These are phyloP conservation scores for Cinchona pubescens DNA, from an alignment of 257 asterid genomes.

Conservation along the genomic window DNA sequence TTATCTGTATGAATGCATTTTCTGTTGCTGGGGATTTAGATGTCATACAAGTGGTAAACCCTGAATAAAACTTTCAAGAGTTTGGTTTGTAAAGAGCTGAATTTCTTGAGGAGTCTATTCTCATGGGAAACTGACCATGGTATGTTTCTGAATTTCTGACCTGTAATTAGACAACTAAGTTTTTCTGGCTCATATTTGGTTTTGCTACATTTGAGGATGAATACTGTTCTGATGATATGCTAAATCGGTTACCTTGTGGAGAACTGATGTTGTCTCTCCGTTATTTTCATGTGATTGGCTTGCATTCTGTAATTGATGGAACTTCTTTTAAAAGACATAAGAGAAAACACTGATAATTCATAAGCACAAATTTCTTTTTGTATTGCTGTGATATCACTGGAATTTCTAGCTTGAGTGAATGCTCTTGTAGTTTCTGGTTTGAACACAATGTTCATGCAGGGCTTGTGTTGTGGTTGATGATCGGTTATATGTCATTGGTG, in stretches of 20 bases:
- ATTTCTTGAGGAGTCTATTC: neutral
- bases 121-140: neutral
- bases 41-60: neutral
- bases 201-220: neutral
- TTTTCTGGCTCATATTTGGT: neutral
- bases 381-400: constrained; percentile 9
- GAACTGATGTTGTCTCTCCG: neutral
- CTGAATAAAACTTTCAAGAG: neutral
- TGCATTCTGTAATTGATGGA: neutral
- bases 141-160: neutral
- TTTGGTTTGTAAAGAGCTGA: neutral
- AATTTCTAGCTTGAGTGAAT: constrained; percentile 12
- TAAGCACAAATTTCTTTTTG: neutral
- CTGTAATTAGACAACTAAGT: neutral
- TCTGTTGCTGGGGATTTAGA: neutral
- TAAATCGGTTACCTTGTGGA: neutral
- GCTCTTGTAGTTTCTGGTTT: constrained; percentile 4
- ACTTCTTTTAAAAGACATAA: neutral
- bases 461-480: constrained; percentile 76
- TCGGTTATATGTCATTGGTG: constrained; percentile 64
- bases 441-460: constrained; percentile 41
- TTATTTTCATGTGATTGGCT: neutral
- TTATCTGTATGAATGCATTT: neutral
- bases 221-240: neutral
- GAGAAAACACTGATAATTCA: neutral